Evolutionary conservation across 2,329 filamentous ascomycete genomes (phyloP), one percentile per base, ranked within the genome.

Genomic region (Rasamsonia emersonii): DNA sequence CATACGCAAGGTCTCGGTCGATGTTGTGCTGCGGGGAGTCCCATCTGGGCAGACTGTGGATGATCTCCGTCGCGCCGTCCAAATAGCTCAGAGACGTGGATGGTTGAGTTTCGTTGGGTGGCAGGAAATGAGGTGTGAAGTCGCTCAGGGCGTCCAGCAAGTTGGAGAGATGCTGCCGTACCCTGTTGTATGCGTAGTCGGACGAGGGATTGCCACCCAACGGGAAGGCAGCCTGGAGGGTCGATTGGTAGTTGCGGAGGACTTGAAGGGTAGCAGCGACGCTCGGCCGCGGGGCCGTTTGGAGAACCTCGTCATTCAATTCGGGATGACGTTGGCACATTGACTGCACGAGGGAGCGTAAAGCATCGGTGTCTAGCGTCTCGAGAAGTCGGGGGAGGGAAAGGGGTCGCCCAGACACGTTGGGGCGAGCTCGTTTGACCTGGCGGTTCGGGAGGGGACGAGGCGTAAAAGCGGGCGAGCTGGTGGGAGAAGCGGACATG

Each of bases 51-150:
- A 98, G 70, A 23, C 79, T 72, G 58, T 98, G 88, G 35, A 96
- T 82, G 35, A 96, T 76, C 43, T 89, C 79, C 18, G 91, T 98
- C 37, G 83, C 89, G 27, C 81, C 82, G 45, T 98, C 85, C 15
- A 98, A 73, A 52, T 88, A 98, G 48, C 79, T 78, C 28, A 98
- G 70, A 2, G 88, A 94, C 9, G 80, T 73, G 18, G 79, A 79
- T n/a, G 83, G 69, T 53, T 95, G 88, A 2, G 75, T 69, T 63
- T 98, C 91, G 51, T 83, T 82, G 0, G 91, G 91, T 9, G 91
- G 91, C 3, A 98, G 76, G 51, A 93, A 98, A 57, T 96, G 86
- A 3, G 86, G 86, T 1, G 88, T 96, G 54, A 93, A 98, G 53
- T 98, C 91, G 55, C 82, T 80, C 26, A 98, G 71, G 25, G 91